Conservation (phyloP, 2,329 filamentous ascomycete genomes). For the Colletotrichum siamense region DNA sequence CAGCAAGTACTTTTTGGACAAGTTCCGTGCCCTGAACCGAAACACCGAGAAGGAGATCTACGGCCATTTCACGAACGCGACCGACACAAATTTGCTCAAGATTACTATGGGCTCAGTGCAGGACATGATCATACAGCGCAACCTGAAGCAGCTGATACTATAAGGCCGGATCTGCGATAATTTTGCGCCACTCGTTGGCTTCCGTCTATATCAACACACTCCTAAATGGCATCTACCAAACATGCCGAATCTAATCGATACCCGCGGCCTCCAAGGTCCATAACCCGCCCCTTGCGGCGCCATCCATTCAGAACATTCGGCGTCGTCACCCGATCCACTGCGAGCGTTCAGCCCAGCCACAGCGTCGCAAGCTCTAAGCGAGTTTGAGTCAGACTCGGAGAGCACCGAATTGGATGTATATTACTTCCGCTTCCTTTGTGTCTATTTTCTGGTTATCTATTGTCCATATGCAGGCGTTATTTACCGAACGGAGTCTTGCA, state of each 20-base stretch:
- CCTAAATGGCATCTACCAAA: background rate
- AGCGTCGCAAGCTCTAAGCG: background rate
- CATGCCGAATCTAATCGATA: constrained; percentile 18
- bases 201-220: background rate
- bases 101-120: constrained; percentile 87
- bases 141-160: constrained; percentile 79
- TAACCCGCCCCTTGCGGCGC: background rate
- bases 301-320: background rate
- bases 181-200: background rate
- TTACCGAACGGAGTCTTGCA: background rate
- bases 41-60: constrained; percentile 69
- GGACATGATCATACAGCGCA: constrained; percentile 87
- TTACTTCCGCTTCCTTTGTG: constrained; percentile 9
- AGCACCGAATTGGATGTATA: constrained; percentile 11
- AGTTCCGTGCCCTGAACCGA: constrained; percentile 78
- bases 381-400: background rate
- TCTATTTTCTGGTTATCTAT: constrained; percentile 15
- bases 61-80: constrained; percentile 67
- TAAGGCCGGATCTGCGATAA: constrained; percentile 39
- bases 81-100: constrained; percentile 77
- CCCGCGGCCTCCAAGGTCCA: constrained; percentile 1
- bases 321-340: background rate
- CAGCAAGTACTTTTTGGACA: constrained; percentile 82
- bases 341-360: background rate
- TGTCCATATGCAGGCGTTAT: constrained; percentile 21